Evolutionary conservation across 257 asterid species (phyloP).

Genomic region (Fraxinus quadrangulata): DNA sequence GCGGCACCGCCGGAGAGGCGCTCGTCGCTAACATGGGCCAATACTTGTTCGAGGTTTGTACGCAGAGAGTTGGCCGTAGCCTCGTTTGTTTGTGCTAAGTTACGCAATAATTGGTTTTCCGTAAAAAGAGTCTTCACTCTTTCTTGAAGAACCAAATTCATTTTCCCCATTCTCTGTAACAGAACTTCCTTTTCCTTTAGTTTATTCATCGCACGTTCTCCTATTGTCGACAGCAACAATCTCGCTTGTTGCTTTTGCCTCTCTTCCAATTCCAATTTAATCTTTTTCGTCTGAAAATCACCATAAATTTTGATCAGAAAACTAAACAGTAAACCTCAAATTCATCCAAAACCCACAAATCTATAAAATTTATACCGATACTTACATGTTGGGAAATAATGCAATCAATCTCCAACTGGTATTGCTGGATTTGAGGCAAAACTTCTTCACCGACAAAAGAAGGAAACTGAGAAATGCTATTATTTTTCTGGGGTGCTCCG

Average conservation of each 20-base stretch:
- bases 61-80: constrained; percentile 76
- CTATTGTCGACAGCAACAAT: constrained; percentile 46
- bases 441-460: constrained; percentile 40
- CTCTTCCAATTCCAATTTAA: constrained; percentile 65
- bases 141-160: constrained; percentile 63
- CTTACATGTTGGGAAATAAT: constrained; percentile 72
- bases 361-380: too few relatives aligned
- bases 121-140: constrained; percentile 46
- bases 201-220: constrained; percentile 52
- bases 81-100: constrained; percentile 73
- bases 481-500: constrained; percentile 25
- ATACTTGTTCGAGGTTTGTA: constrained; percentile 58
- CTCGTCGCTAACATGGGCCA: constrained; percentile 49
- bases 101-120: constrained; percentile 71
- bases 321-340: neutral
- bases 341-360: neutral
- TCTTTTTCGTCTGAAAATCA: constrained; percentile 48
- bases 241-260: constrained; percentile 63
- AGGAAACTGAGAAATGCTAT: constrained; percentile 25
- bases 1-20: constrained; percentile 26
- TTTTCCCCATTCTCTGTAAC: constrained; percentile 56
- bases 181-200: constrained; percentile 74
- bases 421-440: constrained; percentile 51
- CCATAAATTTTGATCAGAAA: neutral
- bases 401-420: constrained; percentile 59